Percentiles rank a stretch among this genome's conserved stretches.
phyloP scores from a whole-genome alignment of 805 yeast species.

The Ogataea methanolica region DNA sequence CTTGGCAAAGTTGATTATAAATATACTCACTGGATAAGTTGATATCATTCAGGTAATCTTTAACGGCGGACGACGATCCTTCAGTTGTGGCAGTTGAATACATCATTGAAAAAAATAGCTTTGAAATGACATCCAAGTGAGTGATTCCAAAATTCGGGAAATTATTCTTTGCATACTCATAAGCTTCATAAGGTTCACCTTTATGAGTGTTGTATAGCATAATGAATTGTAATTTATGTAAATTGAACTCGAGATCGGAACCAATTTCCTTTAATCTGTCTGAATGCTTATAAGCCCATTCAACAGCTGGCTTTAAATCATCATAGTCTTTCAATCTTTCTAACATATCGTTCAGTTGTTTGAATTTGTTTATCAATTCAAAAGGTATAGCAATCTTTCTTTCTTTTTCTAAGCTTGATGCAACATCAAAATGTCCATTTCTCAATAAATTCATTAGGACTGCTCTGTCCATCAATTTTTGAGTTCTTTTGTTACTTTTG shows the following conservation, averaged over 20 bases:
- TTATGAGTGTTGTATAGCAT: conserved; percentile 23
- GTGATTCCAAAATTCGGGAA: conserved; percentile 36
- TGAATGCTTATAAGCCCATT: conserved; percentile 38
- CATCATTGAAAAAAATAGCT: conserved; percentile 37
- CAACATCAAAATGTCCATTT: conserved; percentile 26
- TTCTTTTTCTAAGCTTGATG: conserved; percentile 25
- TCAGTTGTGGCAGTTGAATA: conserved; percentile 9
- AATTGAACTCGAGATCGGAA: conserved; percentile 39
- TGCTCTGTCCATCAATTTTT: conserved; percentile 22
- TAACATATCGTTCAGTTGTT: conserved; percentile 39
- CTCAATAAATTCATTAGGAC: conserved; percentile 29
- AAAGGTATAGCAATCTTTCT: conserved; percentile 23
- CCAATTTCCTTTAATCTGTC: conserved; percentile 29
- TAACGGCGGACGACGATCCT: conserved; percentile 1
- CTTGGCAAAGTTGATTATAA: conserved; percentile 34
- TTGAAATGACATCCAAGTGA: conserved; percentile 39
- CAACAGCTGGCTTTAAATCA: conserved; percentile 41
- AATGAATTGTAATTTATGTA: conserved; percentile 40
- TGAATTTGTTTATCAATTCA: conserved; percentile 32
- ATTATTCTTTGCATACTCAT: conserved; percentile 39
- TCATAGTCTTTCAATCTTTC: conserved; percentile 30
- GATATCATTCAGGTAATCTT: conserved; percentile 4
- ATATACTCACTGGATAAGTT: conserved; percentile 12
- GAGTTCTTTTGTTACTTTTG: conserved; percentile 2
- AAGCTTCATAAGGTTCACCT: conserved; percentile 30